These are phyloP conservation scores for Vaccinium macrocarpon DNA, from an alignment of 148 eudicot species.

Conservation along the genomic window DNA sequence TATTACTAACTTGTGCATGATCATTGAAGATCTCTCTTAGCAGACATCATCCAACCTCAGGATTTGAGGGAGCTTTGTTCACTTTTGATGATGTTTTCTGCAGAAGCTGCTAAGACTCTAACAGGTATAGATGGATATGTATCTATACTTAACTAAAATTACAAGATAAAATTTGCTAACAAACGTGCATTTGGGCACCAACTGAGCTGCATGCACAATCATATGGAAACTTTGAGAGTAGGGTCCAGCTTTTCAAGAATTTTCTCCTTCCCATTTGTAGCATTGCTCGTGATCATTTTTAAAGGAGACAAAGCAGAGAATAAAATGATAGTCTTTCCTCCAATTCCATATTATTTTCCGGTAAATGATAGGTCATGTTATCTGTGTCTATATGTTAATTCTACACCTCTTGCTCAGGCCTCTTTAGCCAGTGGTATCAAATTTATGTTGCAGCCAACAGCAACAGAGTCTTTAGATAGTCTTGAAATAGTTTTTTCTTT, in stretches of 20 bases:
- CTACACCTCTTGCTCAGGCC: background rate
- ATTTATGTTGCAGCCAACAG: background rate
- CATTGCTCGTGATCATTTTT: constrained; percentile 3
- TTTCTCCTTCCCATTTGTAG: background rate
- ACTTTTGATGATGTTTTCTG: constrained; percentile 76
- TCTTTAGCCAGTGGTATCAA: no score
- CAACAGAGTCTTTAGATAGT: background rate
- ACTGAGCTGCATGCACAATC: background rate
- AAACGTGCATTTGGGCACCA: background rate
- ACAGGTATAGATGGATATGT: constrained; percentile 46
- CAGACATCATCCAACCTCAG: constrained; percentile 78
- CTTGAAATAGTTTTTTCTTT: background rate
- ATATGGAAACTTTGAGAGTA: background rate
- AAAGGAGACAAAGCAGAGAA: background rate
- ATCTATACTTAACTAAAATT: background rate
- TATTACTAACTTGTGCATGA: constrained; percentile 27
- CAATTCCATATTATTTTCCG: background rate
- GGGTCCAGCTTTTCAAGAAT: background rate
- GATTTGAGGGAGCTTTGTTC: constrained; percentile 90
- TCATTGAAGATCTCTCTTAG: constrained; percentile 73
- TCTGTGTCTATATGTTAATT: background rate
- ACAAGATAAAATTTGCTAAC: background rate
- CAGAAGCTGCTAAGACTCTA: constrained; percentile 75
- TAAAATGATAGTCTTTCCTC: background rate
- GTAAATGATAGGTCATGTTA: background rate